Percentiles rank a stretch among this genome's conserved stretches.
phyloP scores from a whole-genome alignment of 495 filamentous ascomycete species.

The Penicillium psychrofluorescens region DNA sequence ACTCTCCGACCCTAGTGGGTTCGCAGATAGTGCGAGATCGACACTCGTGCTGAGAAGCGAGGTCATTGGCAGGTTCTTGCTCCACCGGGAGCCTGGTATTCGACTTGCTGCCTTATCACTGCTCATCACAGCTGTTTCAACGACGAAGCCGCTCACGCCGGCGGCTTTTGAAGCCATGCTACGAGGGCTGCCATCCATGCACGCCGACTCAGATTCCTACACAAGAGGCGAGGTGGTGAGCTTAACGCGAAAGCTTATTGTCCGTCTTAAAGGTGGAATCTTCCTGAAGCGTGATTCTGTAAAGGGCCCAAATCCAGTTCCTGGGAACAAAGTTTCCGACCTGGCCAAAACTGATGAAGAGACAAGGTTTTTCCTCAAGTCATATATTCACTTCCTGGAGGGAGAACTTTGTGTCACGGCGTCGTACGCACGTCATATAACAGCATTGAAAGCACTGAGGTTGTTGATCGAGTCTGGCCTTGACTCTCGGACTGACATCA shows the following conservation, averaged over 20 bases:
- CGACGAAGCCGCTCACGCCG: constrained; percentile 59
- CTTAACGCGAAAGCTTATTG: constrained; percentile 57
- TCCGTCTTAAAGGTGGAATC: constrained; percentile 46
- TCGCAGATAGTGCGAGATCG: constrained; percentile 7
- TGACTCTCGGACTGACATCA: constrained; percentile 25
- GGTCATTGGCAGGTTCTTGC: constrained; percentile 43
- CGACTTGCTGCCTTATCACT: constrained; percentile 70
- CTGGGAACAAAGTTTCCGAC: constrained; percentile 5
- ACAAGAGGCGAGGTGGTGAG: constrained; percentile 69
- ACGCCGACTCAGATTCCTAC: constrained; percentile 78
- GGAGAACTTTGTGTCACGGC: constrained; percentile 65
- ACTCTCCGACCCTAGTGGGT: constrained; percentile 13
- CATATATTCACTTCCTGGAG: constrained; percentile 66
- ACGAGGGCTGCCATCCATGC: constrained; percentile 55
- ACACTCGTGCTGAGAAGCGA: constrained; percentile 33
- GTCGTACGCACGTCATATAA: constrained; percentile 84
- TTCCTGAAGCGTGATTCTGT: constrained; percentile 11
- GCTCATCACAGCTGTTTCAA: constrained; percentile 59
- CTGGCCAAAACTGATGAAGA: constrained; percentile 23
- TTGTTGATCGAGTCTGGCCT: constrained; percentile 53
- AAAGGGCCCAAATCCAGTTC: constrained; percentile 1
- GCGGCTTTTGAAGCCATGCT: constrained; percentile 52
- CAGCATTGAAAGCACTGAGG: constrained; percentile 58
- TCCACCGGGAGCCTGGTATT: constrained; percentile 56
- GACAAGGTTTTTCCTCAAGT: constrained; percentile 54